Base-by-base conservation (phyloP, 2,329 filamentous ascomycete species). In the Diplodia mutila region DNA sequence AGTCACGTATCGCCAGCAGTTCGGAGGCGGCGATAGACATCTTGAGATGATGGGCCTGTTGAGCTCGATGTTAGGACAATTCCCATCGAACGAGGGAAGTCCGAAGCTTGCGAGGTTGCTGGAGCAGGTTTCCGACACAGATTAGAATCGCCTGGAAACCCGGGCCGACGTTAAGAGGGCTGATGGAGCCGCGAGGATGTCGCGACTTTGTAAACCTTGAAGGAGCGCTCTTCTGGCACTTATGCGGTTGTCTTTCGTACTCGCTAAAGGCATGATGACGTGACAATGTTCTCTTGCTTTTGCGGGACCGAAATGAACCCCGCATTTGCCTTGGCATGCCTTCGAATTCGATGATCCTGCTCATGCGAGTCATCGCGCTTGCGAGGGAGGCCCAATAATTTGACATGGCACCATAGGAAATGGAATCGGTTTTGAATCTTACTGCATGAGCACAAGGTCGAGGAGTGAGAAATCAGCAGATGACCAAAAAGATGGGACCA, bases 1-100 rank as follows among this genome's bases (percentile, higher is more conserved):
- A 51, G 61, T 64, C 61, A 3, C 61, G 61, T 34, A 64, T 64
- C 27, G 51, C 61, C 6, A 52, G 16, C 11, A 64, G 61, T 16
- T 51, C 48, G 2, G 25, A 23, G 11, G 14, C 21, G 11, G 29
- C 39, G 29, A 64, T 29, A 11, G 46, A 18, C 61, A 64, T 64
- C 16, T 23, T 46, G 14, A 3, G 25, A 23, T 18, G n/a, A 16
- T 2, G 25, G 18, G n/a, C 8, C 32, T 29, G 37, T 37, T 16
- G 27, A 59, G 32, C 34, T 53, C 5, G 25, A 23, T 8, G 25
- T 21, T 18, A 8, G 18, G 39, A 18, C 16, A 8, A n/a, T 32
- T 5, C 39, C 16, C 42, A 1, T 46, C n/a, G 42, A 21, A 8
- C 16, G 9, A 46, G 42, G 9, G 18, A 42, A 14, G 0, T 8